These are phyloP conservation scores for Nannochloris sp. DNA, from an alignment of 139 green algal genomes.

Conservation along the genomic window DNA sequence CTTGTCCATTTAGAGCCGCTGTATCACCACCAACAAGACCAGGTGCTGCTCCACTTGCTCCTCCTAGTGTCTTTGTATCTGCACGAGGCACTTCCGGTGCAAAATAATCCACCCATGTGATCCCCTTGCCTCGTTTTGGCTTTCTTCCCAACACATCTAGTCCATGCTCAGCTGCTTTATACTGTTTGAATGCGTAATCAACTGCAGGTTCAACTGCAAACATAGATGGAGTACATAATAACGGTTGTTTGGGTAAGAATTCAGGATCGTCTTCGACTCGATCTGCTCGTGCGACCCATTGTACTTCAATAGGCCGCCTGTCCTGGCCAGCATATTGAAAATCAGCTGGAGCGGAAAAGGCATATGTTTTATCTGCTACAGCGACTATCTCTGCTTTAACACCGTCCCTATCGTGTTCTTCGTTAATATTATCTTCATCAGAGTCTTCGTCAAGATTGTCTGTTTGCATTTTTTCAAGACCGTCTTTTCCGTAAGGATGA, in stretches of 20 bases:
- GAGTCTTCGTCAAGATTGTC: not conserved
- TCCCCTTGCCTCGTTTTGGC: not conserved
- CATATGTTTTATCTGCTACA: not conserved
- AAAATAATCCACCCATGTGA: not conserved
- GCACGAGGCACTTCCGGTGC: not conserved
- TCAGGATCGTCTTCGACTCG: not conserved
- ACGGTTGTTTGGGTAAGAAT: slow-evolving; percentile 7
- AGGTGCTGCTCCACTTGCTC: not conserved
- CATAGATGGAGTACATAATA: slow-evolving; percentile 16
- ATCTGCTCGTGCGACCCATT: not conserved
- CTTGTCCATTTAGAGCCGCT: slow-evolving; percentile 7
- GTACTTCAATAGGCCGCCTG: not conserved
- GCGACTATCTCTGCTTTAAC: slow-evolving; percentile 9
- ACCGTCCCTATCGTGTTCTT: not conserved
- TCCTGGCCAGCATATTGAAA: slow-evolving; percentile 14
- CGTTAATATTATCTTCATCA: not conserved
- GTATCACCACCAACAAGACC: not conserved
- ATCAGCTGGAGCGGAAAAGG: slow-evolving; percentile 5
- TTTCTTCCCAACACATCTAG: not conserved
- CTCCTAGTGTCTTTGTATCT: not conserved
- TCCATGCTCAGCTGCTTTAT: not conserved
- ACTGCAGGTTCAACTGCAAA: slow-evolving; percentile 15
- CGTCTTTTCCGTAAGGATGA: no score
- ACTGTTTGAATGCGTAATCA: slow-evolving; percentile 21
- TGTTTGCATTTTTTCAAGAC: not conserved